Evolutionary conservation across 2,329 filamentous ascomycete species (phyloP).

Genomic region (Xylogone sp.): DNA sequence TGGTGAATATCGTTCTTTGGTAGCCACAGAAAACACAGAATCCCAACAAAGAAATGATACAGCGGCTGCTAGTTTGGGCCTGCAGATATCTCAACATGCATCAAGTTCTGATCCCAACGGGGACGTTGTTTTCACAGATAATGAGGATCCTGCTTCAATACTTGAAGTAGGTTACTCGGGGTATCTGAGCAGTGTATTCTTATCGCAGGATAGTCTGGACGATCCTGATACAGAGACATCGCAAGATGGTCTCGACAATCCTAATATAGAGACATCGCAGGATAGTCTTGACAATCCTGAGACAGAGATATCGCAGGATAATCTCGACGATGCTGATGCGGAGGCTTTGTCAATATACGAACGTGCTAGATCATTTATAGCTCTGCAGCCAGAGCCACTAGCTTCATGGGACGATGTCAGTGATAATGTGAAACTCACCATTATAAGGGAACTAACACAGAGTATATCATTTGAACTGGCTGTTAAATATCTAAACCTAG

Average conservation of each 20-base stretch:
- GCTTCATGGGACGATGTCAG: conserved; percentile 16
- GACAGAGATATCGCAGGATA: not conserved
- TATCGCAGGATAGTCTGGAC: too few species aligned
- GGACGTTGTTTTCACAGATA: too few species aligned
- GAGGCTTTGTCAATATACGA: not conserved
- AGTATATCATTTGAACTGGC: conserved; percentile 13
- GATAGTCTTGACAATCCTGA: not conserved
- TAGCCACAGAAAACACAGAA: conserved; percentile 19
- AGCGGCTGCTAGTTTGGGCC: not conserved
- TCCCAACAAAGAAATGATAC: conserved; percentile 2
- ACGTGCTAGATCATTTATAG: too few species aligned
- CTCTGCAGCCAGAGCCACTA: not conserved
- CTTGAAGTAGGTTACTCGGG: too few species aligned
- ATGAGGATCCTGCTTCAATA: too few species aligned
- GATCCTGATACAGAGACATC: too few species aligned
- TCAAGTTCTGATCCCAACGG: too few species aligned
- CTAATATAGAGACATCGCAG: too few species aligned
- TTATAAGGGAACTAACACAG: conserved; percentile 14
- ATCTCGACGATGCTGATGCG: not conserved
- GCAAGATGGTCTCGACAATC: too few species aligned
- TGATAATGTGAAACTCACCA: conserved; percentile 17
- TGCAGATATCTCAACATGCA: not conserved
- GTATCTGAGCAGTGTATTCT: too few species aligned
- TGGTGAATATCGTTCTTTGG: conserved; percentile 11
- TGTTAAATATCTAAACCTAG: not conserved